A percentile compares a stretch with the other conserved stretches of the same genome.
Evolutionary conservation across 331 rosid species (phyloP).

Genomic region (Cydonia oblonga): DNA sequence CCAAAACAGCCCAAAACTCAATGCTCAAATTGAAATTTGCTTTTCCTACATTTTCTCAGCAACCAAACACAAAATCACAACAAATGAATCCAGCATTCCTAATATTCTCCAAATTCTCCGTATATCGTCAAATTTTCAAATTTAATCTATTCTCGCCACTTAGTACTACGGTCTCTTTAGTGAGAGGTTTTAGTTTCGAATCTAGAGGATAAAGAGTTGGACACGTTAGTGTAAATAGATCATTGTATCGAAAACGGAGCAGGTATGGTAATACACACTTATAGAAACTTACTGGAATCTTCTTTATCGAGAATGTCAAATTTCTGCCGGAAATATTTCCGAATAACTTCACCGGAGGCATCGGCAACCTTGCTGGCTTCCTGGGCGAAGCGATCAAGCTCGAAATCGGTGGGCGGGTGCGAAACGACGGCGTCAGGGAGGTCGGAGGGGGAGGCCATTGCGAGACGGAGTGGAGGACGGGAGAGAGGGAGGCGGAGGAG

Average conservation of each 20-base stretch:
- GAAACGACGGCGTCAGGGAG: constrained; percentile 10
- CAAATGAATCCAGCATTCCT: not conserved
- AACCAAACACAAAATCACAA: not conserved
- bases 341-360: constrained; percentile 69
- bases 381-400: constrained; percentile 39
- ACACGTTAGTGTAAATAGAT: no score
- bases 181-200: no score
- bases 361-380: constrained; percentile 64
- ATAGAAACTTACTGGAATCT: constrained; percentile 45
- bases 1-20: not conserved
- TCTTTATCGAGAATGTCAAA: constrained; percentile 61
- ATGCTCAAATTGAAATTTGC: not conserved
- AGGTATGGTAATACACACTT: not conserved
- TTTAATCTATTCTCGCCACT: not conserved
- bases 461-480: not conserved
- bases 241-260: no score
- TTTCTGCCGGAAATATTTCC: constrained; percentile 58
- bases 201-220: no score
- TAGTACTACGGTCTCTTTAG: no score
- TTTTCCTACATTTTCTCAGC: not conserved
- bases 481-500: constrained; percentile 1
- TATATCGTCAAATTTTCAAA: not conserved
- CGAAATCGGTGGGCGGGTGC: not conserved
- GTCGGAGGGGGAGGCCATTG: constrained; percentile 27
- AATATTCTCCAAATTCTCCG: not conserved